These are phyloP conservation scores for Penicillium sp. DNA, from an alignment of 2,329 filamentous ascomycete genomes.

Conservation along the genomic window DNA sequence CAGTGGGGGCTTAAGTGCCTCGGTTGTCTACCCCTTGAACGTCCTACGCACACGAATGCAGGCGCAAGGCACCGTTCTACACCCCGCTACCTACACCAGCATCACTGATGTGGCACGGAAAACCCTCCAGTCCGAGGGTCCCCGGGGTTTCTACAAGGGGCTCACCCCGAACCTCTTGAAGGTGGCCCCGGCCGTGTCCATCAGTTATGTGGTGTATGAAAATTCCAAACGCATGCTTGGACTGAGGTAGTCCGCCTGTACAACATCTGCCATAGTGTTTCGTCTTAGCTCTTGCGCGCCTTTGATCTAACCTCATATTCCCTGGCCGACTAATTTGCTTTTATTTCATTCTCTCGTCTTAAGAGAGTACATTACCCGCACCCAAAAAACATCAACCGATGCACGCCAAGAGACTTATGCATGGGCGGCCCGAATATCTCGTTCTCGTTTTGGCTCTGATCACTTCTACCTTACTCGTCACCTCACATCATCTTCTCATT, in stretches of 20 bases:
- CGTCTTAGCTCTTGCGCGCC: slow-evolving; percentile 3
- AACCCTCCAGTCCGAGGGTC: slow-evolving; percentile 76
- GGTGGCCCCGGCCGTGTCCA: slow-evolving; percentile 90
- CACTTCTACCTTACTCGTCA: neutral
- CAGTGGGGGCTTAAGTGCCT: slow-evolving; percentile 85
- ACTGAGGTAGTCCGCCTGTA: slow-evolving; percentile 35
- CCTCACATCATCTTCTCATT: slow-evolving; percentile 9
- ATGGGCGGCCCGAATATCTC: slow-evolving; percentile 10
- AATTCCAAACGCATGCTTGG: slow-evolving; percentile 71
- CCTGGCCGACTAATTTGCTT: neutral
- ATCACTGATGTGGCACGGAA: slow-evolving; percentile 82
- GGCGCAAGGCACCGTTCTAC: slow-evolving; percentile 88
- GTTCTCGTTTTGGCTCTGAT: slow-evolving; percentile 2
- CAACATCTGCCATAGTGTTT: neutral
- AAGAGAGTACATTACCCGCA: slow-evolving; percentile 27
- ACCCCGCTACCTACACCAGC: slow-evolving; percentile 82
- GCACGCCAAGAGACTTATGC: slow-evolving; percentile 12
- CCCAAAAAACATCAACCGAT: slow-evolving; percentile 14
- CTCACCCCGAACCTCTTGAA: slow-evolving; percentile 93
- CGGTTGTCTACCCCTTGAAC: slow-evolving; percentile 92
- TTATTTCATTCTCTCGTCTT: slow-evolving; percentile 11
- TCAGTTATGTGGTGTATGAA: slow-evolving; percentile 90
- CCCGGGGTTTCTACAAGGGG: slow-evolving; percentile 86
- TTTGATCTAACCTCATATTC: neutral
- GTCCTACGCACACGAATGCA: slow-evolving; percentile 86